Evolutionary conservation across 768 basidiomycete species (phyloP).

Genomic region (Psilocybe sp.): DNA sequence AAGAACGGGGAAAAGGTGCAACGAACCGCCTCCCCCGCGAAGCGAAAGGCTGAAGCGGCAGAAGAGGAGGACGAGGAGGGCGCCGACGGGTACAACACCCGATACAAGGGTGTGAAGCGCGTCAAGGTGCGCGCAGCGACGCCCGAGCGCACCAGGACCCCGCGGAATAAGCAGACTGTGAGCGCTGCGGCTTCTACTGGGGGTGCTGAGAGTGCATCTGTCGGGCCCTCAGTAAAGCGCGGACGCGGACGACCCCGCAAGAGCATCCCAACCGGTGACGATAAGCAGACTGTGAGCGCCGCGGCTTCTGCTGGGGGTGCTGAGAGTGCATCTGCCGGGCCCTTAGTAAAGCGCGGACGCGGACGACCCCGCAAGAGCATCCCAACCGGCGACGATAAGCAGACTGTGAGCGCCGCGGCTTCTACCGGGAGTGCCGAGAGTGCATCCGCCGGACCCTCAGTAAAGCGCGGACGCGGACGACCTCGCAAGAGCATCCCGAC

Average conservation of each 20-base stretch:
- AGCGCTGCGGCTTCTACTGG: slow-evolving; percentile 3
- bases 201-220: not conserved
- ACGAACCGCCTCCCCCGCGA: slow-evolving; percentile 3
- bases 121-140: slow-evolving; percentile 16
- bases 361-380: slow-evolving; percentile 10
- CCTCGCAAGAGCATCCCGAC: slow-evolving; percentile 3
- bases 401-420: slow-evolving; percentile 7
- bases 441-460: not conserved
- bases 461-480: slow-evolving; percentile 6
- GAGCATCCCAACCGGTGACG: slow-evolving; percentile 1
- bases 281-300: slow-evolving; percentile 6
- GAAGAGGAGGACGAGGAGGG: slow-evolving; percentile 9
- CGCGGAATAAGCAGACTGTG: slow-evolving; percentile 8
- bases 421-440: not conserved
- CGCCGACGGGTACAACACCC: slow-evolving; percentile 20
- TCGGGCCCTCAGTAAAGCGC: not conserved
- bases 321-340: not conserved
- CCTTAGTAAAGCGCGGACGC: slow-evolving; percentile 2
- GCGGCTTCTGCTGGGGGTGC: not conserved
- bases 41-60: slow-evolving; percentile 3
- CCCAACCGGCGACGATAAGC: not conserved
- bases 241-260: slow-evolving; percentile 9
- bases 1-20: slow-evolving; percentile 3
- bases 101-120: slow-evolving; percentile 23
- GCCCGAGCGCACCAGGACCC: slow-evolving; percentile 1